Evolutionary conservation across 257 asterid genomes (phyloP), one percentile per base, ranked within the genome.

Genomic region (Fraxinus americana): DNA sequence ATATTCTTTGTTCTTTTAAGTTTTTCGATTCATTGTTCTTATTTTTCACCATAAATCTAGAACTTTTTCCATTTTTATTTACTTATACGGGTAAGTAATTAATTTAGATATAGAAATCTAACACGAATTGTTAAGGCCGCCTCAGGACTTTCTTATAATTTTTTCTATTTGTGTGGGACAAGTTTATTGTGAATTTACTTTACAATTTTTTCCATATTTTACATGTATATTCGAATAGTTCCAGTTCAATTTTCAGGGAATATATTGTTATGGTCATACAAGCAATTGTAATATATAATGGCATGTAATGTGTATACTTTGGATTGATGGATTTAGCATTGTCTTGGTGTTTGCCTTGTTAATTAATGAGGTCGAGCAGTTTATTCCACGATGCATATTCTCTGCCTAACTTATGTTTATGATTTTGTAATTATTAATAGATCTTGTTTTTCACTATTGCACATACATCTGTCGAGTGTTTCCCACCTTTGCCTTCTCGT

Each of bases 211-310:
- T 61, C 57, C 61, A 14, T 1, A 63, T 39, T 75, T 77, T 34
- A 76, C 78, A n/a, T 17, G 50, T 70, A 78, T 52, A 74, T 75
- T 66, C 34, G 45, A 21, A 70, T 54, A 73, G 50, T 39, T 32
- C 16, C 35, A 67, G 34, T 17, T 76, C 73, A 23, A 59, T 81
- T 77, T 79, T 57, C 89, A 90, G 96, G 97, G 97, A 63, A 77
- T 91, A 52, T 91, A 91, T 52, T 94, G 97, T 25, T 91, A 90
- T 83, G 27, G 27, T 25, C 27, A 25, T 25, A 25, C 27, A 25
- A 25, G 27, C 27, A 25, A 25, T 25, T 25, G 27, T 25, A 25
- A 25, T 25, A 25, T 25, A 25, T 25, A 25, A 25, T 25, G 27
- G 27, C 27, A 25, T 25, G 27, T 25, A 25, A 25, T 25, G 27